Base-by-base conservation (phyloP, 192 early-diverging fungal genomes). In the Allomyces arbusculus region DNA sequence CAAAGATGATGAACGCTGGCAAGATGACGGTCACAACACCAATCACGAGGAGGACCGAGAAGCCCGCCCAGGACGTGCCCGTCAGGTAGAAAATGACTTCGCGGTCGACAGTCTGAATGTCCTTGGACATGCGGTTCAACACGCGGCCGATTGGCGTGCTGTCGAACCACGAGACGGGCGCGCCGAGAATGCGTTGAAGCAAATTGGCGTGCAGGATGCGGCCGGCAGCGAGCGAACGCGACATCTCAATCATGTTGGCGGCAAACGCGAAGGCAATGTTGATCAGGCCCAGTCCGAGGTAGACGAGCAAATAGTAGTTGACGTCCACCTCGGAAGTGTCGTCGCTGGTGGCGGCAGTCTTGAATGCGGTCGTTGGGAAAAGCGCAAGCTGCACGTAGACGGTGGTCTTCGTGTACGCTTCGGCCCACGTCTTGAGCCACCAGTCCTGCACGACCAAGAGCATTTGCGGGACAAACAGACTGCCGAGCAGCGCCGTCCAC, bases 51-150 rank as follows among this genome's bases (percentile, higher is more conserved):
- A 78, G 62, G 14, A 82, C 78, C 9, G 74, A 75, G 23, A 87
- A 63, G 44, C 80, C 67, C 4, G 82, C 74, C 7, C 68, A 63
- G 45, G 84, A 65, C 22, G 83, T 76, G 71, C 75, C 83, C 25
- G 74, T 70, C 16, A 81, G 64, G 23, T 69, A 66, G n/a, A 80
- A 78, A 43, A 79, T 77, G 26, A 84, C 72, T 7, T 66, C 66
- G 61, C 84, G 82, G 70, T 94, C 91, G 65, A 95, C 76, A 1
- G 86, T 84, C 24, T 86, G 85, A 72, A 95, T 86, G 76, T 97
- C 91, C 14, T 87, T 85, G 24, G 88, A 88, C 69, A 93, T 94
- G 44, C 96, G 75, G 73, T 95, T 97, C 72, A 89, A 83, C 63
- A 93, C 85, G 20, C 87, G 82, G 24, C 91, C 91, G 20, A 90